Percentiles rank a stretch among this genome's conserved stretches.
Evolutionary conservation across 352 stramenopile genomes (phyloP).

Genomic region (Pythium myriotylum): DNA sequence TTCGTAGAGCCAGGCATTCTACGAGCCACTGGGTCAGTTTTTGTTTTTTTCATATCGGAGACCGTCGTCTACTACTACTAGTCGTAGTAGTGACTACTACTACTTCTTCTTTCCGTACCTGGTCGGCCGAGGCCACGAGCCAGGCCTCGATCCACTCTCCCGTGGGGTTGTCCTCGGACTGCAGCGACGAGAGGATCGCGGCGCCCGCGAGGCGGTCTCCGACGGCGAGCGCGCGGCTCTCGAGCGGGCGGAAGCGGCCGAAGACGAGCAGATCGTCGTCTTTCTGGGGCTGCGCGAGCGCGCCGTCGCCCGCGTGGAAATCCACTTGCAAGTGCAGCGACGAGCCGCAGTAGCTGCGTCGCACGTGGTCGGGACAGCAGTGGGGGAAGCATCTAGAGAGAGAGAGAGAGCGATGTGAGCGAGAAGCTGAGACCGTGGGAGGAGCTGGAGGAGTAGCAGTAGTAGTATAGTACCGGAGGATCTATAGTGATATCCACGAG

Average conservation of each 20-base stretch:
- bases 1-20: constrained; percentile 24
- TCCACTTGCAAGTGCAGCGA: constrained; percentile 36
- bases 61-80: no score
- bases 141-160: constrained; percentile 20
- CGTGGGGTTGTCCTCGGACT: constrained; percentile 11
- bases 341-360: constrained; percentile 47
- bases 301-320: constrained; percentile 3
- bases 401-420: background rate
- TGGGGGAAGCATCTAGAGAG: constrained; percentile 43
- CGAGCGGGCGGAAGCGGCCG: constrained; percentile 41
- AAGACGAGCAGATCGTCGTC: constrained; percentile 38
- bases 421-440: background rate
- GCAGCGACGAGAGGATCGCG: constrained; percentile 13
- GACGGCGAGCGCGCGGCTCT: constrained; percentile 24
- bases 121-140: constrained; percentile 8
- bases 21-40: no score
- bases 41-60: no score
- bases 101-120: background rate
- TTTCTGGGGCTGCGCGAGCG: constrained; percentile 17
- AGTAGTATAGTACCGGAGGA: background rate
- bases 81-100: no score
- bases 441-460: background rate
- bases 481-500: background rate
- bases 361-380: constrained; percentile 43
- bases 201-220: background rate